Percentiles rank a stretch among this genome's conserved stretches.
Evolutionary conservation across 306 rosid species (phyloP).

Genomic region (Casuarina equisetifolia): DNA sequence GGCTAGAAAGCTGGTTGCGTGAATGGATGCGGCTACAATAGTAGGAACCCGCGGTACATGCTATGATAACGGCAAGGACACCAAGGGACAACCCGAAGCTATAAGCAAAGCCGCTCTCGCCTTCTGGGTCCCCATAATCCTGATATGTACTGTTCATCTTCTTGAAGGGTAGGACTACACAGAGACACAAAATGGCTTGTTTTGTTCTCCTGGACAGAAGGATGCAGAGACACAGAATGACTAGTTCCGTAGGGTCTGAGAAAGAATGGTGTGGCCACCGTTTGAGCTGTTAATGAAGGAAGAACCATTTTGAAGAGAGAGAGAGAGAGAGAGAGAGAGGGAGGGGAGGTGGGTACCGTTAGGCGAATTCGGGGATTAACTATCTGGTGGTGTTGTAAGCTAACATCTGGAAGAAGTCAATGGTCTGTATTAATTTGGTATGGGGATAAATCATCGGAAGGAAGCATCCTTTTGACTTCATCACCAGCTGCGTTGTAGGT

Average conservation of each 20-base stretch:
- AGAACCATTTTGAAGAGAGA: not conserved
- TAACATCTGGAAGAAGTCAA: not conserved
- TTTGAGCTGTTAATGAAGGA: not conserved
- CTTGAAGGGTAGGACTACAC: no score
- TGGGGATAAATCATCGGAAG: not conserved
- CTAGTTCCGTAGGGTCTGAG: no score
- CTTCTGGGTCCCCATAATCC: not conserved
- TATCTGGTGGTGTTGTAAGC: not conserved
- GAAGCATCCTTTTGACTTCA: no score
- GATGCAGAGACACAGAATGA: no score
- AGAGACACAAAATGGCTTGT: not conserved
- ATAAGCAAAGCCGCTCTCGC: not conserved
- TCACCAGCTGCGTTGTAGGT: no score
- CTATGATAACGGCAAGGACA: slow-evolving; percentile 14
- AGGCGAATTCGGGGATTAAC: not conserved
- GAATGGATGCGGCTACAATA: slow-evolving; percentile 16
- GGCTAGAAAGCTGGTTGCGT: not conserved
- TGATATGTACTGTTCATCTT: slow-evolving; percentile 18
- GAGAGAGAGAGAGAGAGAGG: no score
- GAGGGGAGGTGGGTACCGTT: no score
- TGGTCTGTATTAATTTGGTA: not conserved
- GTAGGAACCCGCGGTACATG: slow-evolving; percentile 10
- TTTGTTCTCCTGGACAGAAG: not conserved
- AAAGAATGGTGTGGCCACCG: no score
- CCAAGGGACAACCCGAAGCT: slow-evolving; percentile 22